phyloP scores from a whole-genome alignment of 345 rosid genomes.

The Mangifera indica region DNA sequence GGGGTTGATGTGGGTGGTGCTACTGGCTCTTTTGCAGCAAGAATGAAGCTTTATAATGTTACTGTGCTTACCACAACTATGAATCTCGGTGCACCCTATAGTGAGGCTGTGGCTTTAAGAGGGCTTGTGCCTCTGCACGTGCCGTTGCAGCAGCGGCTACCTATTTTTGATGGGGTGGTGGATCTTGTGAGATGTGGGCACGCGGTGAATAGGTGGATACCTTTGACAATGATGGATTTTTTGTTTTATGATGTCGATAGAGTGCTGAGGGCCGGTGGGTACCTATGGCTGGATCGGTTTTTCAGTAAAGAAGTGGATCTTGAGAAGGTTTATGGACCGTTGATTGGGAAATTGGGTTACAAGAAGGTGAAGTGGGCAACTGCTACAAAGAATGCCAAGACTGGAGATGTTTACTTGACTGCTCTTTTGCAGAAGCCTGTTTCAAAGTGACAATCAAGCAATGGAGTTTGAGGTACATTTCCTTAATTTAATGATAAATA shows the following conservation, averaged over 20 bases:
- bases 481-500: not conserved
- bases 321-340: constrained; percentile 65
- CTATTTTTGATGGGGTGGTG: constrained; percentile 83
- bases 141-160: constrained; percentile 90
- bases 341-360: constrained; percentile 83
- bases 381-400: constrained; percentile 71
- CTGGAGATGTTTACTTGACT: constrained; percentile 87
- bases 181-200: constrained; percentile 91
- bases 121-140: constrained; percentile 86
- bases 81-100: constrained; percentile 88
- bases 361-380: constrained; percentile 98
- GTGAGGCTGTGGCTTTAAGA: constrained; percentile 82
- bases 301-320: constrained; percentile 69
- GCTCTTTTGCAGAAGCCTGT: constrained; percentile 85
- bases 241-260: constrained; percentile 82
- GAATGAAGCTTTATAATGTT: constrained; percentile 68
- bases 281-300: constrained; percentile 87
- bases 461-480: constrained; percentile 26
- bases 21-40: constrained; percentile 80
- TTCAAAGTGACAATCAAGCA: constrained; percentile 42
- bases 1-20: constrained; percentile 94
- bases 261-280: constrained; percentile 84
- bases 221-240: constrained; percentile 76
- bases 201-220: constrained; percentile 96
- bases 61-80: constrained; percentile 83